Conservation (phyloP, 1,139 yeast genomes). For the Kluyveromyces sp. region DNA sequence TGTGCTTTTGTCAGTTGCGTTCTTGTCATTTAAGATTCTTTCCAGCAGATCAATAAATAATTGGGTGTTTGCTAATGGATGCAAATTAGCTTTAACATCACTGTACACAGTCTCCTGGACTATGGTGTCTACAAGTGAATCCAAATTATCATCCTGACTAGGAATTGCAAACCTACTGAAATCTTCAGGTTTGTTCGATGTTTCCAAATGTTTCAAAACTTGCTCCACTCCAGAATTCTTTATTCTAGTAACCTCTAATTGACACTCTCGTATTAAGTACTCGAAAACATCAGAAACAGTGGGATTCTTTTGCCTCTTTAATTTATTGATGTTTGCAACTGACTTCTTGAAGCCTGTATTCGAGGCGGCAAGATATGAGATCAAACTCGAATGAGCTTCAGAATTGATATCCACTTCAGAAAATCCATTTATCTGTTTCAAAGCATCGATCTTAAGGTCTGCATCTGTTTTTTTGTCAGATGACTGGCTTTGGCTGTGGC, state of each 20-base stretch:
- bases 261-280: slow-evolving; percentile 22
- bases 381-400: slow-evolving; percentile 15
- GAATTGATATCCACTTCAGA: slow-evolving; percentile 12
- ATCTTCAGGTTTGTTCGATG: slow-evolving; percentile 13
- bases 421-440: slow-evolving; percentile 13
- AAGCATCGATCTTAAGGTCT: slow-evolving; percentile 4
- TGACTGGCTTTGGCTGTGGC: background rate
- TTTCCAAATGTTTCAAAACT: background rate
- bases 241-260: slow-evolving; percentile 20
- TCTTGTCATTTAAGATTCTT: slow-evolving; percentile 16
- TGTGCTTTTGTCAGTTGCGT: slow-evolving; percentile 7
- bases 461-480: background rate
- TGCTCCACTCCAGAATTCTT: slow-evolving; percentile 3
- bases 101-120: slow-evolving; percentile 10
- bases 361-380: slow-evolving; percentile 19
- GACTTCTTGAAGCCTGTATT: slow-evolving; percentile 22
- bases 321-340: slow-evolving; percentile 13
- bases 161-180: slow-evolving; percentile 2
- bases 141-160: slow-evolving; percentile 4
- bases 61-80: slow-evolving; percentile 17
- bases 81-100: slow-evolving; percentile 7
- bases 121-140: slow-evolving; percentile 8
- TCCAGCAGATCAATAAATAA: slow-evolving; percentile 11
- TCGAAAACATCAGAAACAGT: slow-evolving; percentile 17
- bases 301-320: slow-evolving; percentile 11